Percentiles rank a stretch among this genome's conserved stretches.
phyloP scores from a whole-genome alignment of 83 land plant species.

The Thuja plicata region DNA sequence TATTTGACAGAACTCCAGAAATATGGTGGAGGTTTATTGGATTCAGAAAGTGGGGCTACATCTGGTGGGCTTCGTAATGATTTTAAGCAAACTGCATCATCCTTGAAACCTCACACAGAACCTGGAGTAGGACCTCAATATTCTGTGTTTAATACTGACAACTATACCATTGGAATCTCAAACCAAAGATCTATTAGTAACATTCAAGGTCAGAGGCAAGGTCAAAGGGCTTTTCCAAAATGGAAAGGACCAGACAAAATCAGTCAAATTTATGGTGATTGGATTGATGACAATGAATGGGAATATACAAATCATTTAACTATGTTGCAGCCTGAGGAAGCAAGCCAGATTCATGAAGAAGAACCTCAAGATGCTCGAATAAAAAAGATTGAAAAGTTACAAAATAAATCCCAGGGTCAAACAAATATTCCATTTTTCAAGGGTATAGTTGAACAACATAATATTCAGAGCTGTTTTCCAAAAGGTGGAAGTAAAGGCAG shows the following conservation, averaged over 20 bases:
- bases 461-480: neutral
- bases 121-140: slow-evolving; percentile 1
- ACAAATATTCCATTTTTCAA: neutral
- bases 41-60: slow-evolving; percentile 25
- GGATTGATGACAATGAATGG: slow-evolving; percentile 79
- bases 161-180: slow-evolving; percentile 16
- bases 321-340: neutral
- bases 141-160: slow-evolving; percentile 6
- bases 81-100: slow-evolving; percentile 15
- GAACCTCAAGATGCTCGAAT: neutral
- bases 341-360: neutral
- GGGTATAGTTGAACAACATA: neutral
- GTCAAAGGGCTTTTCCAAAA: slow-evolving; percentile 39
- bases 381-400: neutral
- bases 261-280: slow-evolving; percentile 88
- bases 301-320: neutral
- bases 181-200: slow-evolving; percentile 15
- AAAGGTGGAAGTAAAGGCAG: neutral
- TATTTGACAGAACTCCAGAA: slow-evolving; percentile 42
- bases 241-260: slow-evolving; percentile 91
- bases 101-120: slow-evolving; percentile 15
- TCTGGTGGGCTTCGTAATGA: slow-evolving; percentile 12
- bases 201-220: slow-evolving; percentile 22
- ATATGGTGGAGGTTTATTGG: slow-evolving; percentile 53
- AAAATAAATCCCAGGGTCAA: neutral